Conservation (phyloP, 495 filamentous ascomycete genomes). For the Hyaloscypha finlandica region DNA sequence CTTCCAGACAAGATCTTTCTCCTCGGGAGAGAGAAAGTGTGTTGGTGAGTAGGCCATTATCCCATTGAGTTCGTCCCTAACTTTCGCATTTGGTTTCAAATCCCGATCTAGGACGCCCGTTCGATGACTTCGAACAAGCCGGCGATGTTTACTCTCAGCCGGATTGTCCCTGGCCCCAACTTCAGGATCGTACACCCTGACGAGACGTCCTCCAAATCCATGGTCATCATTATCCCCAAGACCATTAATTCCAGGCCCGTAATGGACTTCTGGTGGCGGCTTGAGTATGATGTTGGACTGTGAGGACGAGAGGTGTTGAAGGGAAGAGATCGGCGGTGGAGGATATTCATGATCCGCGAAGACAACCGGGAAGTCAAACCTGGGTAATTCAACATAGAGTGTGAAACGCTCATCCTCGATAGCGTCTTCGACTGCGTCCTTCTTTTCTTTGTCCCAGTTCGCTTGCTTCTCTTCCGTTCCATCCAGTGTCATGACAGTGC, state of each 20-base stretch:
- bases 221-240: slow-evolving; percentile 51
- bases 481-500: slow-evolving; percentile 25
- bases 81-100: slow-evolving; percentile 93
- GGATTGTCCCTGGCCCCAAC: slow-evolving; percentile 87
- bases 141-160: slow-evolving; percentile 90
- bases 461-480: slow-evolving; percentile 36
- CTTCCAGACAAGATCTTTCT: slow-evolving; percentile 96
- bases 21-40: slow-evolving; percentile 79
- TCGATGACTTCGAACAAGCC: slow-evolving; percentile 89
- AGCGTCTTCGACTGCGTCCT: slow-evolving; percentile 35
- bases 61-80: slow-evolving; percentile 86
- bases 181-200: slow-evolving; percentile 92
- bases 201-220: slow-evolving; percentile 58
- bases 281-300: slow-evolving; percentile 70
- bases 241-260: slow-evolving; percentile 79
- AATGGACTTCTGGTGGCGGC: slow-evolving; percentile 77
- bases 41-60: slow-evolving; percentile 94
- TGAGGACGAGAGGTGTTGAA: slow-evolving; percentile 60
- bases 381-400: slow-evolving; percentile 87
- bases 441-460: slow-evolving; percentile 35
- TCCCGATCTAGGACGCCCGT: slow-evolving; percentile 91
- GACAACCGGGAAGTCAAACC: slow-evolving; percentile 94
- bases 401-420: slow-evolving; percentile 62
- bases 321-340: slow-evolving; percentile 74
- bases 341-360: slow-evolving; percentile 94